These are phyloP conservation scores for Fusarium acutatum DNA, from an alignment of 2,329 filamentous ascomycete species.

Conservation along the genomic window DNA sequence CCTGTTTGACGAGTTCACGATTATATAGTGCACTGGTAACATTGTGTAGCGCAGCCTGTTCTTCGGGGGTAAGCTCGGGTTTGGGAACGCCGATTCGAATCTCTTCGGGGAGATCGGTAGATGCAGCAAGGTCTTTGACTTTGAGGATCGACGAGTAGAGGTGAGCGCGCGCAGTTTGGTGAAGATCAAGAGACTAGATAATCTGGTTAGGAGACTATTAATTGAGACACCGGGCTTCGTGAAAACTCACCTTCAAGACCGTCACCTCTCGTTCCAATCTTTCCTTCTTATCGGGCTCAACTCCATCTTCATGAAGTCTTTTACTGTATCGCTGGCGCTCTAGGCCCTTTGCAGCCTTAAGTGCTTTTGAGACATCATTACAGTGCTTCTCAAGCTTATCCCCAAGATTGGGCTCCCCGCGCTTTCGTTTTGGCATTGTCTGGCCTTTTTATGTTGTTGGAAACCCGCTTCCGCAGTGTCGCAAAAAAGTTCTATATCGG, in stretches of 20 bases:
- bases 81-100: constrained; percentile 59
- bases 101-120: constrained; percentile 58
- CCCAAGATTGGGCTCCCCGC: constrained; percentile 56
- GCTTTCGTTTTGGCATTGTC: constrained; percentile 67
- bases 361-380: constrained; percentile 69
- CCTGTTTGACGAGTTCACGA: constrained; percentile 58
- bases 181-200: constrained; percentile 63
- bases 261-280: constrained; percentile 69
- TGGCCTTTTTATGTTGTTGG: constrained; percentile 23
- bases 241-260: constrained; percentile 59
- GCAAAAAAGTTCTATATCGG: constrained; percentile 32
- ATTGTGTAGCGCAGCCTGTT: constrained; percentile 62
- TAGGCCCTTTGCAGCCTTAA: constrained; percentile 78
- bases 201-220: neutral
- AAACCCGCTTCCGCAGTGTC: constrained; percentile 21
- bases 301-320: constrained; percentile 58
- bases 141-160: constrained; percentile 63
- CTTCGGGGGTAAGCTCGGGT: constrained; percentile 61
- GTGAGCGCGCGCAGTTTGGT: constrained; percentile 65
- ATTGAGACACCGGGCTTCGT: neutral
- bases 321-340: constrained; percentile 80
- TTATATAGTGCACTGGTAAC: constrained; percentile 68
- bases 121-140: constrained; percentile 61
- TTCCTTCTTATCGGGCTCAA: constrained; percentile 58
- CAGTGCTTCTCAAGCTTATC: constrained; percentile 63